Base-by-base conservation (phyloP, 2,329 filamentous ascomycete genomes). In the Aspergillus vadensis region DNA sequence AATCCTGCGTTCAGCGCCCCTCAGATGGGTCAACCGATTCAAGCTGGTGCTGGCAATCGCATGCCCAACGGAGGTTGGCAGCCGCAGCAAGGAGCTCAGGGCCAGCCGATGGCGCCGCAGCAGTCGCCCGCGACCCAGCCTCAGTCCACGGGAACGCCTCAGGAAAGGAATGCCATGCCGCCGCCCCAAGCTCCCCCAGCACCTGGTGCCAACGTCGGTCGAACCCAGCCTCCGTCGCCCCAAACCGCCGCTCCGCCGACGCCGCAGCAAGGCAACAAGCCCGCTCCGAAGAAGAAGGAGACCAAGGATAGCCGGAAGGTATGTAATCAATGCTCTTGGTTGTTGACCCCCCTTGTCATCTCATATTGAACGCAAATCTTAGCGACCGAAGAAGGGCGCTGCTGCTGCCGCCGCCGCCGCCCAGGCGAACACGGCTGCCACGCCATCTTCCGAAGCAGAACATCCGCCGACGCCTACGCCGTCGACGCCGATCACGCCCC, bases 201-300 rank as follows among this genome's bases (percentile, higher is more conserved):
- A 41, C 70, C 71, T 21, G 77, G 73, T 53, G 69, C 72, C 60
- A 77, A 73, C 59, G 70, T 74, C 53, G 77, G 77, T 53, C 77
- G 79, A 32, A 71, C 73, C 23, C 76, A 77, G 63, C 76, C 77
- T 15, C 71, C 74, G 21, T 82, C 81, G 57, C 80, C 80, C 52
- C 74, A 80, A 58, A 76, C 75, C 47, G 76, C 78, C 58, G 84
- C 85, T 19, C 85, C 86, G 15, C 86, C 86, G 5, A 88, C 86
- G 5, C 86, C 86, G 2, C 85, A 83, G 62, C 85, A 86, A 71
- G 69, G 76, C n/a, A 83, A 82, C 70, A 88, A 80, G 69, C 79
- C 74, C n/a, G 82, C 81, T 53, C 84, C 82, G 8, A 87, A 86
- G 71, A 88, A 87, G 78, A 86, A 87, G 72, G 79, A 80, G 36